Evolutionary conservation across 768 basidiomycete genomes (phyloP).

Genomic region (Mycena olivaceomarginata): DNA sequence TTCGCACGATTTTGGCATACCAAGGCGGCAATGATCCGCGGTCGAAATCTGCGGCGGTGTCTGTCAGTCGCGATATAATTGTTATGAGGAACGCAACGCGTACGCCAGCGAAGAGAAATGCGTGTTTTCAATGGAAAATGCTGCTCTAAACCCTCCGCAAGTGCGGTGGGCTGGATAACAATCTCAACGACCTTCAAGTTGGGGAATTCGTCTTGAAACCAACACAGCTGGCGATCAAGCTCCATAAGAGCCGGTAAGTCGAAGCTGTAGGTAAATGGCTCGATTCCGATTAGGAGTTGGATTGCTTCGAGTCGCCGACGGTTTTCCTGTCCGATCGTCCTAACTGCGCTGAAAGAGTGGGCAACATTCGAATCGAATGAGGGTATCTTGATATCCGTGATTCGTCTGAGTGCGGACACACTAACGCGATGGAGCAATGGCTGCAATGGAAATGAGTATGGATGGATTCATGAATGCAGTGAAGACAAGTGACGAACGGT

Average conservation of each 20-base stretch:
- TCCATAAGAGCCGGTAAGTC: constrained; percentile 8
- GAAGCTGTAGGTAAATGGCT: constrained; percentile 4
- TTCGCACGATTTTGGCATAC: constrained; percentile 12
- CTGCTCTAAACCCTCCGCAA: constrained; percentile 8
- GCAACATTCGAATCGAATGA: constrained; percentile 4
- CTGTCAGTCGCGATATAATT: constrained; percentile 1
- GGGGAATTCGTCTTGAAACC: constrained; percentile 13
- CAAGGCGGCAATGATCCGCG: constrained; percentile 5
- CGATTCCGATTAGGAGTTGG: constrained; percentile 3
- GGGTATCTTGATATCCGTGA: constrained; percentile 12
- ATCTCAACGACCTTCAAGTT: not conserved
- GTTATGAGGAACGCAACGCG: constrained; percentile 7
- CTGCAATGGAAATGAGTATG: constrained; percentile 14
- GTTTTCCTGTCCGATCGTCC: constrained; percentile 8
- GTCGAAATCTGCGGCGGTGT: constrained; percentile 9
- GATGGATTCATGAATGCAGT: constrained; percentile 13
- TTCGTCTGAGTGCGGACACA: constrained; percentile 12
- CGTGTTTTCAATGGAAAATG: constrained; percentile 15
- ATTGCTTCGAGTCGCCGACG: constrained; percentile 8
- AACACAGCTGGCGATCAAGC: constrained; percentile 14
- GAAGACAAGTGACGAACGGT: constrained; percentile 15
- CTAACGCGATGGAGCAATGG: not conserved
- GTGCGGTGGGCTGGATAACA: constrained; percentile 1
- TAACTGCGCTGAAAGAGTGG: constrained; percentile 1
- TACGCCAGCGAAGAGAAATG: constrained; percentile 9